Base-by-base conservation (phyloP, 352 stramenopile species). In the Phytophthora cajani region DNA sequence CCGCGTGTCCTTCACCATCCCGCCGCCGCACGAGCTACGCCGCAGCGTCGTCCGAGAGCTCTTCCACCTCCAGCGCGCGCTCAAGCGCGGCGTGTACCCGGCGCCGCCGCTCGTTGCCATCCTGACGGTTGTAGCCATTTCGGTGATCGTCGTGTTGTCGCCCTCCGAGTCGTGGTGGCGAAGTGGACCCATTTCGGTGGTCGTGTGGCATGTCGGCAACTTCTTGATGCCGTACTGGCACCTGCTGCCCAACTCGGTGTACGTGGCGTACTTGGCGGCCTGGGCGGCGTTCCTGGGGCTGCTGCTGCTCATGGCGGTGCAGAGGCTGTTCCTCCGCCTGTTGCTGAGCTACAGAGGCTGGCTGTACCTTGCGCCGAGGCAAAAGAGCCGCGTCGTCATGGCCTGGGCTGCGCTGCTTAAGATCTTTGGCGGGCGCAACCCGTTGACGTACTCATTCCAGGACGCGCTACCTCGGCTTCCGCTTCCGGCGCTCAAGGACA, bases 401-500 rank as follows among this genome's bases (percentile, higher is more conserved):
- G 63, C 77, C 30, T 97, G 92, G 92, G 87, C 74, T 5, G 84
- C 77, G 2, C 60, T 94, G 64, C 78, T 97, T 58, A 97, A 97
- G 78, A 58, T 97, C 10, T 77, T 97, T 25, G 79, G 85, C 53
- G 89, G 88, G n/a, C 74, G 65, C 42, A 91, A 92, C 62, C 90
- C 89, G 19, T 73, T 97, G 10, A 97, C 90, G 51, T 98, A 97
- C 73, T 92, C 86, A 59, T 98, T 95, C 68, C 97, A 99, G 74
- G 78, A 88, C 40, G 87, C 92, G 12, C 69, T 99, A 25, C 96
- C 97, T 7, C 82, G 87, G 12, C 82, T 99, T 42, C 97, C 97
- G 10, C 79, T 99, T 62, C 96, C 97, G 1, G 72, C 89, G 27
- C 84, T 99, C 11, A 95, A 98, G 62, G 92, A 98, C 51, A 99